These are phyloP conservation scores for Pseudonitzschia pungens DNA, from an alignment of 108 stramenopile genomes.

Conservation along the genomic window DNA sequence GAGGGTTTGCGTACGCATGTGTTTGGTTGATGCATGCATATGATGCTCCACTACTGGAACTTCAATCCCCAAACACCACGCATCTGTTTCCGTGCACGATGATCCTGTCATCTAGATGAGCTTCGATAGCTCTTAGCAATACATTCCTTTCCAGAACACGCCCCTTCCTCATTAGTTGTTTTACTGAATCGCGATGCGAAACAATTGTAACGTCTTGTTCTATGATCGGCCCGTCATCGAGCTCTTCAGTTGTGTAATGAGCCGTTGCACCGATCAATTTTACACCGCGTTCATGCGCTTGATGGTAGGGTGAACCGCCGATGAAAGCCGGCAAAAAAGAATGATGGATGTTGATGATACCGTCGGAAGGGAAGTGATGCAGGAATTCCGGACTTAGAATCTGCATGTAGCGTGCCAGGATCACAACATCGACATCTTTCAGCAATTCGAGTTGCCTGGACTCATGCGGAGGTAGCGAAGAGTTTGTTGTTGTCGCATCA, in stretches of 20 bases:
- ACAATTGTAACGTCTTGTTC: conserved; percentile 58
- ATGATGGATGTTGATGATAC: conserved; percentile 88
- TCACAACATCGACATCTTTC: conserved; percentile 68
- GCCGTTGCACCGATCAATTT: conserved; percentile 88
- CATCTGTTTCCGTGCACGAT: conserved; percentile 81
- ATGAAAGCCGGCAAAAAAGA: conserved; percentile 85
- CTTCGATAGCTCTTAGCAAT: conserved; percentile 70
- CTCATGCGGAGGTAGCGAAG: conserved; percentile 32
- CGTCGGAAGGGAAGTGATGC: conserved; percentile 47
- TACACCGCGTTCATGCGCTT: conserved; percentile 82
- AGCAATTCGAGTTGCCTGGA: conserved; percentile 65
- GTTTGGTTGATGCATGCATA: not conserved
- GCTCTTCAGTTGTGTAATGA: conserved; percentile 71
- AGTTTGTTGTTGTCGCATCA: not conserved
- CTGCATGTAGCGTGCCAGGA: conserved; percentile 90
- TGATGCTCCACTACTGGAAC: not conserved
- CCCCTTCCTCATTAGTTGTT: conserved; percentile 78
- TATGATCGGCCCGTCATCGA: conserved; percentile 87
- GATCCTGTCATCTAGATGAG: conserved; percentile 79
- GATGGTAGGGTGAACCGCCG: conserved; percentile 72
- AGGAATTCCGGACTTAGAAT: conserved; percentile 67
- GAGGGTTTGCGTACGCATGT: not conserved
- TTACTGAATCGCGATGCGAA: conserved; percentile 77
- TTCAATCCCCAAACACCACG: conserved; percentile 70
- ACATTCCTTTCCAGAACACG: conserved; percentile 74